Conservation (phyloP, 2,329 filamentous ascomycete species). For the Phaeophleospora eucalypticola region DNA sequence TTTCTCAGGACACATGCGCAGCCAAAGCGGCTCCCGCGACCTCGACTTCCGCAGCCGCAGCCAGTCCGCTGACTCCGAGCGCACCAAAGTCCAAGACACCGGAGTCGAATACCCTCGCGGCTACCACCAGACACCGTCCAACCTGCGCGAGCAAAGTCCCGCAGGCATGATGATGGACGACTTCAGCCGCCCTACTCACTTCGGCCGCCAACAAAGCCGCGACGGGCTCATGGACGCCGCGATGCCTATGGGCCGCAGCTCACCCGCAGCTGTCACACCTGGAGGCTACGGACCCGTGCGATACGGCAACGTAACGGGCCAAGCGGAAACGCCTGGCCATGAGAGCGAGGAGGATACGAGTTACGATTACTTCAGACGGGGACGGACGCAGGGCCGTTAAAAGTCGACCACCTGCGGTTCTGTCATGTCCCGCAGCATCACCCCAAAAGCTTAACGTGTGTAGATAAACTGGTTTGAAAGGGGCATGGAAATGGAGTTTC, state of each 20-base stretch:
- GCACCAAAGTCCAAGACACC: conserved; percentile 26
- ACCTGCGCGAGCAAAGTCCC: conserved; percentile 41
- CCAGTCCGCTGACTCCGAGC: conserved; percentile 29
- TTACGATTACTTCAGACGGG: conserved; percentile 39
- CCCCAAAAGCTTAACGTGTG: no score
- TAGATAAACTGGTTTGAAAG: no score
- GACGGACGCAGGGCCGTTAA: conserved; percentile 14
- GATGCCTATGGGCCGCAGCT: conserved; percentile 17
- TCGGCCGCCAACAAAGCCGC: conserved; percentile 20
- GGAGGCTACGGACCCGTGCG: conserved; percentile 30
- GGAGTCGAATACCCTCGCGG: conserved; percentile 45
- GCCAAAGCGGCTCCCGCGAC: conserved; percentile 7
- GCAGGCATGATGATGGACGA: conserved; percentile 28
- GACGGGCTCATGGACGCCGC: conserved; percentile 18
- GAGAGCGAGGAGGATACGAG: conserved; percentile 32
- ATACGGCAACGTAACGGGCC: conserved; percentile 19
- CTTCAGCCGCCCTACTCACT: conserved; percentile 5
- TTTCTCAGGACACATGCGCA: conserved; percentile 11
- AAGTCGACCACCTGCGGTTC: no score
- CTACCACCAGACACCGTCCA: conserved; percentile 44
- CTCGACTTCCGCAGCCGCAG: conserved; percentile 19
- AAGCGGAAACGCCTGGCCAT: conserved; percentile 27
- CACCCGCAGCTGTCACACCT: conserved; percentile 8
- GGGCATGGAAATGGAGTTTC: no score
- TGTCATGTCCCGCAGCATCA: no score